These are phyloP conservation scores for Aspergillus viridinutans DNA, from an alignment of 2,329 filamentous ascomycete genomes.

Conservation along the genomic window DNA sequence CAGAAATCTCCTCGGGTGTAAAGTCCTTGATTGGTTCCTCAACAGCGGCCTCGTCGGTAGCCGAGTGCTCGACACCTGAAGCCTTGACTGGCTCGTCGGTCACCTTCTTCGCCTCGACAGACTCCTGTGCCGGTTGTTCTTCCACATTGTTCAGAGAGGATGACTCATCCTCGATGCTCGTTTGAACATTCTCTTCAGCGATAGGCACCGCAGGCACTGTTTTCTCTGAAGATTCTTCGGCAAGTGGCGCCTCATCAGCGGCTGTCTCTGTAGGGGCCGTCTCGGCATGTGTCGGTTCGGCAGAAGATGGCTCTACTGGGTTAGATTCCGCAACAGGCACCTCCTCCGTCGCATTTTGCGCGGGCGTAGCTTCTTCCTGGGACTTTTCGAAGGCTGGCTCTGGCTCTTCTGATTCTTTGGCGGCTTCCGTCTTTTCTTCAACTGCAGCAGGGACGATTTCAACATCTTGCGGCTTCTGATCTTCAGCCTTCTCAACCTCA, in stretches of 20 bases:
- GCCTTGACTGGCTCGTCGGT: slow-evolving; percentile 4
- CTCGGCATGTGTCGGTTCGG: not conserved
- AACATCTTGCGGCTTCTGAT: not conserved
- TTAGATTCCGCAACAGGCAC: not conserved
- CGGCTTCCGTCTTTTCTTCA: not conserved
- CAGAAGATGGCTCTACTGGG: not conserved
- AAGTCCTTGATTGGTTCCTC: slow-evolving; percentile 6
- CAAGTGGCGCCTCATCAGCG: not conserved
- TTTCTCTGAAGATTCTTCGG: not conserved
- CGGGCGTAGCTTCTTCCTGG: not conserved
- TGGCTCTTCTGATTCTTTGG: not conserved
- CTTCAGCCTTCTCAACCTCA: not conserved
- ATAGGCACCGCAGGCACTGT: not conserved
- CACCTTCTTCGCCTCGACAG: slow-evolving; percentile 1
- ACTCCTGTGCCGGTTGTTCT: slow-evolving; percentile 2
- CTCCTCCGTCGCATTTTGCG: not conserved
- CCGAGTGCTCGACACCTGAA: slow-evolving; percentile 3
- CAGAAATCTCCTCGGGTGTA: slow-evolving; percentile 1
- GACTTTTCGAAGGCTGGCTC: not conserved
- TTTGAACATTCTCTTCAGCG: slow-evolving; percentile 1
- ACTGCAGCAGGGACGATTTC: not conserved
- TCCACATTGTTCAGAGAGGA: not conserved
- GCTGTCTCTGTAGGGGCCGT: not conserved
- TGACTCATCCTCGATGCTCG: slow-evolving; percentile 1
- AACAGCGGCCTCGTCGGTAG: slow-evolving; percentile 3